phyloP scores from a whole-genome alignment of 2,329 filamentous ascomycete species.

The Microdochium trichocladiopsis region DNA sequence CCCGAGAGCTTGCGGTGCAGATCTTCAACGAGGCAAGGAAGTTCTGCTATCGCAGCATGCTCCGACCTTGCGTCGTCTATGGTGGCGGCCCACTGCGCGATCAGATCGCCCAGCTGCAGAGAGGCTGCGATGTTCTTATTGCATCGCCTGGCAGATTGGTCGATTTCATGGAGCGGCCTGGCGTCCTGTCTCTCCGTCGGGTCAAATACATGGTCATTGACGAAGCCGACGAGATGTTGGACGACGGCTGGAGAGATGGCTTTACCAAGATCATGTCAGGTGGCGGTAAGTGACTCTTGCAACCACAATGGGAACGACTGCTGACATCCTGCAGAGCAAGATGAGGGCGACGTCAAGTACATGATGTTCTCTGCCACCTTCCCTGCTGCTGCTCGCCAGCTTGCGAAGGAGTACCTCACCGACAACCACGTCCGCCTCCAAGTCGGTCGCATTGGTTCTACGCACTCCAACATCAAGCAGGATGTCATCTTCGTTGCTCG shows the following conservation, averaged over 20 bases:
- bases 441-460: constrained; percentile 80
- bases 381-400: constrained; percentile 66
- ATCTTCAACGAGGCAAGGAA: constrained; percentile 93
- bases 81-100: constrained; percentile 69
- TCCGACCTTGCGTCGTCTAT: constrained; percentile 85
- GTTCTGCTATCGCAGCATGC: constrained; percentile 89
- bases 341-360: constrained; percentile 62
- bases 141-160: constrained; percentile 80
- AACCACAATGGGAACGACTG: not conserved
- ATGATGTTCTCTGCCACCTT: constrained; percentile 96
- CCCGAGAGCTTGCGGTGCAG: constrained; percentile 84
- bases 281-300: constrained; percentile 53
- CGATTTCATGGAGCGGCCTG: constrained; percentile 71
- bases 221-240: constrained; percentile 90
- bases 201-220: constrained; percentile 81
- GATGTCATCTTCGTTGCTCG: constrained; percentile 62
- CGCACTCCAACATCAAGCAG: constrained; percentile 78
- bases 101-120: constrained; percentile 66
- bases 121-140: constrained; percentile 85
- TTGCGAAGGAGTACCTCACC: constrained; percentile 72
- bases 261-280: constrained; percentile 71
- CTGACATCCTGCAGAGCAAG: constrained; percentile 51
- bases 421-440: constrained; percentile 71
- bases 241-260: constrained; percentile 69
- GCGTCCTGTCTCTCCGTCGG: constrained; percentile 64